A percentile compares a stretch with the other conserved stretches of the same genome.
Evolutionary conservation across 306 rosid genomes (phyloP).

Genomic region (Vigna radiata): DNA sequence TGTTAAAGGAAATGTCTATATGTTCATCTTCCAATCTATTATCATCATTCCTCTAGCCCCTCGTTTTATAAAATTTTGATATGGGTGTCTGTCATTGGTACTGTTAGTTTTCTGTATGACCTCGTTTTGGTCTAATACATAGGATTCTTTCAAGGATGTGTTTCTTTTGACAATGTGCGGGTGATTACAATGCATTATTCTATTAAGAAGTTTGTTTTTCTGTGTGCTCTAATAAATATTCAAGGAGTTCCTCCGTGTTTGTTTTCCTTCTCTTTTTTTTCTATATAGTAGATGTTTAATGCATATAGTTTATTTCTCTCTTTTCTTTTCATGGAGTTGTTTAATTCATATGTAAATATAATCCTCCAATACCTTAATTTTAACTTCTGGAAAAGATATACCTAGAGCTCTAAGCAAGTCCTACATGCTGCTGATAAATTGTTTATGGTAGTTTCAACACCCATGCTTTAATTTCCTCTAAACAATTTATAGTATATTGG

Average conservation of each 20-base stretch:
- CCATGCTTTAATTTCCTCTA: constrained; percentile 3
- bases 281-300: background rate
- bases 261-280: constrained; percentile 8
- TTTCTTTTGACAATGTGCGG: constrained; percentile 24
- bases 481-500: constrained; percentile 17
- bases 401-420: constrained; percentile 32
- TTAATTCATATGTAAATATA: constrained; percentile 2
- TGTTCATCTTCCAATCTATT: constrained; percentile 8
- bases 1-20: background rate
- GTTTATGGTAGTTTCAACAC: constrained; percentile 22
- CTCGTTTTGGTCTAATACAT: constrained; percentile 24
- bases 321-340: background rate
- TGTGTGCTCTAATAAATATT: constrained; percentile 17
- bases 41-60: background rate
- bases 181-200: constrained; percentile 21
- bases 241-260: background rate
- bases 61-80: background rate
- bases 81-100: background rate
- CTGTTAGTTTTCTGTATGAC: constrained; percentile 13
- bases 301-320: background rate
- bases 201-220: constrained; percentile 17
- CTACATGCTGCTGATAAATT: constrained; percentile 32
- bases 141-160: constrained; percentile 22
- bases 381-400: constrained; percentile 10
- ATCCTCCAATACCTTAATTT: constrained; percentile 11